Conservation (phyloP, 306 rosid genomes). For the Dalbergia cochinchinensis region DNA sequence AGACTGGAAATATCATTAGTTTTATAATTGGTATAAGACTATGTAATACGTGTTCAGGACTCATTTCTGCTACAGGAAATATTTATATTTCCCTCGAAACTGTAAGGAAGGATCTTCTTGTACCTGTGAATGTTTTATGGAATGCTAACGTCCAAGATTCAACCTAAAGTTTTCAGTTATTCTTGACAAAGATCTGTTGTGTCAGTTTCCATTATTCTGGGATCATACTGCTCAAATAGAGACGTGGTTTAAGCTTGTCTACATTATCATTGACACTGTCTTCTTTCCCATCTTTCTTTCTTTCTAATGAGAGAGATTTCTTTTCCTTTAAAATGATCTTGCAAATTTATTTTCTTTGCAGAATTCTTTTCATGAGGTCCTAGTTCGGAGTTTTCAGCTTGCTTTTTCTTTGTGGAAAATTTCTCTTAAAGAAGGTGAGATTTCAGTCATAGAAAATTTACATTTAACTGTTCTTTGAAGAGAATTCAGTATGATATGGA, state of each 20-base stretch:
- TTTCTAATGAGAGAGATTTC: conserved; percentile 26
- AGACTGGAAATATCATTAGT: conserved; percentile 17
- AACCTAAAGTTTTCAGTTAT: conserved; percentile 5
- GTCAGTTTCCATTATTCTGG: conserved; percentile 4
- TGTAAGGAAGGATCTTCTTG: conserved; percentile 21
- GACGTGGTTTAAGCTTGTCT: conserved; percentile 27
- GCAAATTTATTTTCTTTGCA: conserved; percentile 50
- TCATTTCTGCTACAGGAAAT: conserved; percentile 39
- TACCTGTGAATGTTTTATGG: conserved; percentile 30
- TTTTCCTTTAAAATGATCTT: conserved; percentile 20
- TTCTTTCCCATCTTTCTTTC: not conserved
- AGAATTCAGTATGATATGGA: conserved; percentile 5
- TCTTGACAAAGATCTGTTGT: conserved; percentile 9
- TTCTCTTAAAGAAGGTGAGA: conserved; percentile 82
- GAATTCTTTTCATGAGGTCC: conserved; percentile 84
- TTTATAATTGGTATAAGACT: conserved; percentile 22
- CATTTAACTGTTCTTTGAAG: conserved; percentile 11
- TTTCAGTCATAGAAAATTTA: conserved; percentile 31
- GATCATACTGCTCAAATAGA: conserved; percentile 23
- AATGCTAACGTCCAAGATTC: conserved; percentile 15
- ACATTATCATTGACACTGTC: conserved; percentile 9
- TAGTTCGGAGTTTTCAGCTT: conserved; percentile 84
- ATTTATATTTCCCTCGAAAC: conserved; percentile 31
- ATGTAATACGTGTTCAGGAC: conserved; percentile 25
- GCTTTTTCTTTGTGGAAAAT: conserved; percentile 82